Evolutionary conservation across 2,329 filamentous ascomycete species (phyloP).

Genomic region (Hymenoscyphus repandus): DNA sequence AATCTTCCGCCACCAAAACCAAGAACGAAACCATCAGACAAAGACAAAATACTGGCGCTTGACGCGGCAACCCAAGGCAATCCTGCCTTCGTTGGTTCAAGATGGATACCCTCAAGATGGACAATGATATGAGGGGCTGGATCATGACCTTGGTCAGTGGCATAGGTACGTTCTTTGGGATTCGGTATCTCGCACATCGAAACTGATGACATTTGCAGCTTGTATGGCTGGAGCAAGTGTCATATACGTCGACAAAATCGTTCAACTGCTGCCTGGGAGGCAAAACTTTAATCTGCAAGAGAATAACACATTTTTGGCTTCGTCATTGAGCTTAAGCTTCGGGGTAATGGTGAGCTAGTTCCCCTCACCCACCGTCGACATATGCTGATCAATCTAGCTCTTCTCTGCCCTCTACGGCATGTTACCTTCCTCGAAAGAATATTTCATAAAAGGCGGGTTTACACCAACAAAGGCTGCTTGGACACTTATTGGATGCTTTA

Average conservation of each 20-base stretch:
- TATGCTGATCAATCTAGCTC: conserved; percentile 48
- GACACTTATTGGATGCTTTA: conserved; percentile 63
- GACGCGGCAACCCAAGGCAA: not conserved
- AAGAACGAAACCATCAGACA: too few relatives aligned
- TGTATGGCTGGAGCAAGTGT: conserved; percentile 73
- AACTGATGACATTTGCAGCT: conserved; percentile 34
- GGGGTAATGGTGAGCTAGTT: conserved; percentile 78
- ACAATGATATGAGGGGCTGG: conserved; percentile 87
- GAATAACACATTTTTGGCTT: conserved; percentile 81
- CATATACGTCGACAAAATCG: conserved; percentile 78
- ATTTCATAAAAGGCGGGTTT: conserved; percentile 66
- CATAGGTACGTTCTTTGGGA: conserved; percentile 44
- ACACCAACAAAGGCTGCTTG: conserved; percentile 62
- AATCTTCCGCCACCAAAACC: too few relatives aligned
- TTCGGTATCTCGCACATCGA: not conserved
- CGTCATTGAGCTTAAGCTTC: conserved; percentile 86
- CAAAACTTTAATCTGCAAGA: conserved; percentile 81
- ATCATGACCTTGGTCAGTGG: conserved; percentile 85
- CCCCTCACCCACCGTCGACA: not conserved
- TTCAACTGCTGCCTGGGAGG: conserved; percentile 68
- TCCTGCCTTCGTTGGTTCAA: not conserved
- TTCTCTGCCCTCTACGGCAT: conserved; percentile 92
- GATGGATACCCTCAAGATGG: not conserved
- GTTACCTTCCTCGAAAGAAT: conserved; percentile 78
- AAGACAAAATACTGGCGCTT: not conserved